phyloP scores from a whole-genome alignment of 2,329 filamentous ascomycete species.

The Aureobasidium subglaciale region DNA sequence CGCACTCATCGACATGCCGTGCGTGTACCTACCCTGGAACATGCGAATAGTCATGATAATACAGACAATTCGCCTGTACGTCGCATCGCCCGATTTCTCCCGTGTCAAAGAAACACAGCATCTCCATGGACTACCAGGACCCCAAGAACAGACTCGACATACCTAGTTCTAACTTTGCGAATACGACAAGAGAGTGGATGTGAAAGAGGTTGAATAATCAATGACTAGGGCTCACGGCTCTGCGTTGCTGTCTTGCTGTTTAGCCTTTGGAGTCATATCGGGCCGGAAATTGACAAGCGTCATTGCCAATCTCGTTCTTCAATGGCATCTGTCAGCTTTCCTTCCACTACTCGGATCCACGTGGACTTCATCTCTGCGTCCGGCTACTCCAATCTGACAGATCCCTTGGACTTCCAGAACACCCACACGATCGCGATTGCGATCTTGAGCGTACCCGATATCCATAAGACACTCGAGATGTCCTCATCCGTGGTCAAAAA shows the following conservation, averaged over 20 bases:
- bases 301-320: not conserved
- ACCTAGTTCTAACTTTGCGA: no score
- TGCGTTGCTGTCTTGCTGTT: not conserved
- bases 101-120: no score
- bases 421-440: slow-evolving; percentile 34
- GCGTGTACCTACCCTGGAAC: not conserved
- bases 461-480: slow-evolving; percentile 48
- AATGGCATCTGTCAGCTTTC: not conserved
- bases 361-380: not conserved
- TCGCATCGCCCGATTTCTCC: no score
- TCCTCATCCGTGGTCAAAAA: slow-evolving; percentile 46
- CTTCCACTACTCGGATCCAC: not conserved
- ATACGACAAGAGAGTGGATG: not conserved
- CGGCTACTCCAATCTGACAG: slow-evolving; percentile 7
- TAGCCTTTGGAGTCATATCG: not conserved
- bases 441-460: slow-evolving; percentile 35
- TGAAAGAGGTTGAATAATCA: not conserved
- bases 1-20: not conserved
- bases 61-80: not conserved
- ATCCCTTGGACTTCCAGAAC: slow-evolving; percentile 29
- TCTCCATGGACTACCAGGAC: not conserved
- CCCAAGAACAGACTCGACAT: no score
- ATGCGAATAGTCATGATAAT: not conserved
- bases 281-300: not conserved
- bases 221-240: not conserved